Evolutionary conservation across 495 filamentous ascomycete genomes (phyloP).

Genomic region (Corynascus novoguineensis): DNA sequence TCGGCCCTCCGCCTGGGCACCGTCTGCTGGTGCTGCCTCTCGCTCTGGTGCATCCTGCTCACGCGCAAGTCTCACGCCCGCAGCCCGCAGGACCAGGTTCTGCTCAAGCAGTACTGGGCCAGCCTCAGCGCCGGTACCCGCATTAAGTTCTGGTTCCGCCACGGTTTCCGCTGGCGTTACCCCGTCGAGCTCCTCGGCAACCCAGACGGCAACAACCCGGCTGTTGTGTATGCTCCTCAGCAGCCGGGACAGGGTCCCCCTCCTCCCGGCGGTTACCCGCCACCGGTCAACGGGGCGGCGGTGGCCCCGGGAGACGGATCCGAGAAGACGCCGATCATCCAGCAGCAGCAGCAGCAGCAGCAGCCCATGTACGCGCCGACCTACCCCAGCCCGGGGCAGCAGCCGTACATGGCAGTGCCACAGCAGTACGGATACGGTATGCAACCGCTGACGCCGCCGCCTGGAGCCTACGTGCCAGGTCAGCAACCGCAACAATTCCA

Average conservation of each 20-base stretch:
- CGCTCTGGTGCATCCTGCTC: slow-evolving; percentile 37
- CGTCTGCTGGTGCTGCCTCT: slow-evolving; percentile 43
- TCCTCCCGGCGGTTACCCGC: too few species aligned
- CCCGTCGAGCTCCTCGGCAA: slow-evolving; percentile 29
- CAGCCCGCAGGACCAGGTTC: slow-evolving; percentile 36
- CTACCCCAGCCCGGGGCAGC: too few species aligned
- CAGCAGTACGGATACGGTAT: too few species aligned
- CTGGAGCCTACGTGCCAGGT: too few species aligned
- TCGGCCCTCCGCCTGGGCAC: slow-evolving; percentile 45
- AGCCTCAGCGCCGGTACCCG: slow-evolving; percentile 33
- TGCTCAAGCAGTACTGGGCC: slow-evolving; percentile 42
- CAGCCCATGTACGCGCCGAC: too few species aligned
- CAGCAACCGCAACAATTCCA: too few species aligned
- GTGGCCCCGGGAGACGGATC: not conserved
- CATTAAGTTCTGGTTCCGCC: slow-evolving; percentile 44
- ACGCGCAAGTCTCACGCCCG: slow-evolving; percentile 39
- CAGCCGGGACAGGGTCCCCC: not conserved
- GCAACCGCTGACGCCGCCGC: too few species aligned
- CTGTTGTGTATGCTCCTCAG: not conserved
- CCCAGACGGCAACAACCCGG: not conserved
- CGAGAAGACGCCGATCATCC: not conserved
- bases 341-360: not conserved
- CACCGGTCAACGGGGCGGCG: not conserved
- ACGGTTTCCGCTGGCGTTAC: slow-evolving; percentile 49
- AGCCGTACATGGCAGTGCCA: not conserved